These are phyloP conservation scores for Pyrus betulifolia DNA, from an alignment of 306 rosid genomes.

Conservation along the genomic window DNA sequence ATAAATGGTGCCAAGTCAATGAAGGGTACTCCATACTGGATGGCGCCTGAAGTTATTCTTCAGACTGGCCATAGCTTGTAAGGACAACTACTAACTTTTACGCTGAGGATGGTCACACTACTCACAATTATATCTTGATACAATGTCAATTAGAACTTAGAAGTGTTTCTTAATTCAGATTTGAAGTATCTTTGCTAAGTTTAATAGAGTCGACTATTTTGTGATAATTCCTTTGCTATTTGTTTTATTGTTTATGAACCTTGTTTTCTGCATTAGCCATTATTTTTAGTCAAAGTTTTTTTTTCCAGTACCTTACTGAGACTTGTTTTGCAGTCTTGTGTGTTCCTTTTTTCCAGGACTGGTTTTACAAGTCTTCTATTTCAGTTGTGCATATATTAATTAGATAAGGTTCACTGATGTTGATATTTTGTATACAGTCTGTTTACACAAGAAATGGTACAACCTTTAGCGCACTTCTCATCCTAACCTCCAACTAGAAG, in stretches of 20 bases:
- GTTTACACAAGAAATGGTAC: neutral
- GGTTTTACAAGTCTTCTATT: neutral
- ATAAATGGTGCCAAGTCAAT: slow-evolving; percentile 83
- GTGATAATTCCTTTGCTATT: neutral
- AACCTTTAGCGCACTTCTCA: neutral
- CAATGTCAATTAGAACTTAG: neutral
- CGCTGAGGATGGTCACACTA: neutral
- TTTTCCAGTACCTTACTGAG: neutral
- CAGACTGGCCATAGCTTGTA: slow-evolving; percentile 97
- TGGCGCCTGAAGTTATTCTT: slow-evolving; percentile 96
- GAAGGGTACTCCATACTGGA: slow-evolving; percentile 99
- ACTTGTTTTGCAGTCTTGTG: neutral
- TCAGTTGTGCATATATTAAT: neutral
- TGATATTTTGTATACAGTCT: neutral
- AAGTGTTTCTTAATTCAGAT: neutral
- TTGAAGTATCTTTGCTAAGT: neutral
- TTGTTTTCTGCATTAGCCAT: neutral
- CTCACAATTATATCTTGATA: neutral
- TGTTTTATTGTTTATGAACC: neutral
- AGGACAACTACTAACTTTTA: slow-evolving; percentile 20
- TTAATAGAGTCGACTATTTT: neutral
- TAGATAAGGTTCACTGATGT: neutral
- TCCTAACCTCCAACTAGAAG: neutral
- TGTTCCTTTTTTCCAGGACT: neutral
- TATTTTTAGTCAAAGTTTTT: neutral